Conservation (phyloP, 805 yeast genomes). For the Saturnispora sekii region DNA sequence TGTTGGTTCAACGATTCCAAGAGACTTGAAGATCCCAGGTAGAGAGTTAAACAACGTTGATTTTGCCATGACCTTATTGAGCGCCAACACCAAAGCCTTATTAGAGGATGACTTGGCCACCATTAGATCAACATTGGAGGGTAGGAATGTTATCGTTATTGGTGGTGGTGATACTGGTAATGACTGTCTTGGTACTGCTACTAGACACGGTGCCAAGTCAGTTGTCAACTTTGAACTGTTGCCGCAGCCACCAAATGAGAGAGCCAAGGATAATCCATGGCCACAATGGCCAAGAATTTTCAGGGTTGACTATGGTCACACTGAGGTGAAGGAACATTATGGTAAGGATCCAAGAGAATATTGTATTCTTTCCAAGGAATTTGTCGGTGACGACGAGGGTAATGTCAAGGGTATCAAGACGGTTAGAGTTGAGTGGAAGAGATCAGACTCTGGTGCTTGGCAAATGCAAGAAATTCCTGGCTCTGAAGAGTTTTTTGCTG, state of each 20-base stretch:
- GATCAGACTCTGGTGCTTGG: slow-evolving; percentile 94
- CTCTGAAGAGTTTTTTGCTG: slow-evolving; percentile 87
- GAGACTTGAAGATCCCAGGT: slow-evolving; percentile 91
- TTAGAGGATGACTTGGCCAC: slow-evolving; percentile 72
- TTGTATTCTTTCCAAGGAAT: slow-evolving; percentile 90
- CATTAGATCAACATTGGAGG: slow-evolving; percentile 60
- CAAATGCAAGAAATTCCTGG: slow-evolving; percentile 98
- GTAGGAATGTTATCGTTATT: slow-evolving; percentile 88
- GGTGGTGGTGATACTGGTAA: slow-evolving; percentile 99
- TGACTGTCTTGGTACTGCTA: slow-evolving; percentile 95
- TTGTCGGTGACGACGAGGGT: slow-evolving; percentile 90
- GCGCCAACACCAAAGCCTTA: slow-evolving; percentile 82
- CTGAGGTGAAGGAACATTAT: slow-evolving; percentile 88
- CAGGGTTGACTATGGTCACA: slow-evolving; percentile 96
- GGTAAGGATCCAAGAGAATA: slow-evolving; percentile 98
- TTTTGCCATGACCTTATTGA: slow-evolving; percentile 89
- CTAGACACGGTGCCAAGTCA: slow-evolving; percentile 93
- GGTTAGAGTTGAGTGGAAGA: slow-evolving; percentile 96
- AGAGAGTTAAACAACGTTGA: slow-evolving; percentile 83
- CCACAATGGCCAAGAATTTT: slow-evolving; percentile 99
- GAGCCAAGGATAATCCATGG: slow-evolving; percentile 97
- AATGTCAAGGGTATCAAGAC: slow-evolving; percentile 93
- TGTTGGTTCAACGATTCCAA: slow-evolving; percentile 92
- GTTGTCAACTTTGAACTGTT: slow-evolving; percentile 89
- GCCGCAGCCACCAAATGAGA: slow-evolving; percentile 79